Conservation (phyloP, 1,284 basidiomycete genomes). For the Rhodotorula sp. region DNA sequence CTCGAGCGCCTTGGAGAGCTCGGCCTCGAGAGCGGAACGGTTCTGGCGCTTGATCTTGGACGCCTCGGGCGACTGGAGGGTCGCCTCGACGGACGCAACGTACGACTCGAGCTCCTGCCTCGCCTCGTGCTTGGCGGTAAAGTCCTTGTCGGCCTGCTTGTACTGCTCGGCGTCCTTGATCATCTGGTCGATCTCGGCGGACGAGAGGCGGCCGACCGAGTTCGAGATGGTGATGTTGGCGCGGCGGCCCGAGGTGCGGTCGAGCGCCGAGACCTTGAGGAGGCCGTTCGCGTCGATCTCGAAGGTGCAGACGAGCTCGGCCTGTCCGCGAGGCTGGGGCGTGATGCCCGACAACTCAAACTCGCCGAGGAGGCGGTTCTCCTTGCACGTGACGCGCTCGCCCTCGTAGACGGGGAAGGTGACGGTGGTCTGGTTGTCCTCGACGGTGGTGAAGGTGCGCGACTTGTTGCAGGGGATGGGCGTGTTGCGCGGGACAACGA, state of each 20-base stretch:
- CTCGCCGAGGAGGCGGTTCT: slow-evolving; percentile 94
- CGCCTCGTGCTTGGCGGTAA: slow-evolving; percentile 91
- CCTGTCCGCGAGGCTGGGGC: slow-evolving; percentile 93
- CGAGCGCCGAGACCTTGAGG: slow-evolving; percentile 89
- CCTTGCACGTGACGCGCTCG: slow-evolving; percentile 93
- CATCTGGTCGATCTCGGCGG: slow-evolving; percentile 95
- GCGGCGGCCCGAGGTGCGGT: slow-evolving; percentile 92
- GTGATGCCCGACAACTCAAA: slow-evolving; percentile 96
- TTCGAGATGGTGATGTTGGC: slow-evolving; percentile 87
- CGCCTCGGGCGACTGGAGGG: slow-evolving; percentile 80
- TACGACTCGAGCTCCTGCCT: slow-evolving; percentile 95
- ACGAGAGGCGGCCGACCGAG: slow-evolving; percentile 92
- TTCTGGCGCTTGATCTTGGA: slow-evolving; percentile 90
- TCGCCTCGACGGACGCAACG: slow-evolving; percentile 88
- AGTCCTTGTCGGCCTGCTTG: slow-evolving; percentile 95
- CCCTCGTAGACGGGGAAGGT: slow-evolving; percentile 98
- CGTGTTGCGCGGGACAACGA: slow-evolving; percentile 94
- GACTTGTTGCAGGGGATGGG: slow-evolving; percentile 97
- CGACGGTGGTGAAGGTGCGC: slow-evolving; percentile 91
- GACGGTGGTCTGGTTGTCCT: slow-evolving; percentile 94
- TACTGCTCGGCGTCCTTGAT: slow-evolving; percentile 93
- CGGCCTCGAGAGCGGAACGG: slow-evolving; percentile 85
- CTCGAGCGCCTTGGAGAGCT: slow-evolving; percentile 93
- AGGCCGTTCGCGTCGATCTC: slow-evolving; percentile 97
- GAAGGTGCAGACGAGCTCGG: slow-evolving; percentile 87